These are phyloP conservation scores for Psilocybe subaeruginosa DNA, from an alignment of 768 basidiomycete species.

Conservation along the genomic window DNA sequence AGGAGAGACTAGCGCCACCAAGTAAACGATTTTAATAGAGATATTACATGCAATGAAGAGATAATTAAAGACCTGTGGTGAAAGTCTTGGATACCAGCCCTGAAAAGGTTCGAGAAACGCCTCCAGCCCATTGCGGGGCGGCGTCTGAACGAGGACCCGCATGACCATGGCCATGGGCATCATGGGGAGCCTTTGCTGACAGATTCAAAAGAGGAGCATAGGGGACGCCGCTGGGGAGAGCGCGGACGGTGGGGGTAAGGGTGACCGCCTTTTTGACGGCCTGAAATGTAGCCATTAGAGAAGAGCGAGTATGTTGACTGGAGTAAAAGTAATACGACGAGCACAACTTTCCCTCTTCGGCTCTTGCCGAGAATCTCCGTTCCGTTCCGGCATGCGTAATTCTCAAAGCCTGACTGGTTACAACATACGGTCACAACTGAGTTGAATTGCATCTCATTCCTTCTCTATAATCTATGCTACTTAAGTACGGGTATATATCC, in stretches of 20 bases:
- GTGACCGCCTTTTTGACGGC: conserved; percentile 83
- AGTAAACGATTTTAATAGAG: conserved; percentile 9
- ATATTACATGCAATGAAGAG: neutral
- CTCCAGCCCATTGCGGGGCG: conserved; percentile 66
- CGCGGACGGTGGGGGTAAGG: conserved; percentile 79
- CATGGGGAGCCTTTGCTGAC: conserved; percentile 64
- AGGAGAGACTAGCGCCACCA: conserved; percentile 45
- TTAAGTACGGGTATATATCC: conserved; percentile 1
- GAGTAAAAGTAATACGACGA: conserved; percentile 27
- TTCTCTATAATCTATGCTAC: neutral
- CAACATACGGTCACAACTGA: neutral
- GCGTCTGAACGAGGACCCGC: conserved; percentile 62
- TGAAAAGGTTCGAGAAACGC: conserved; percentile 49
- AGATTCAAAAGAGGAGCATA: conserved; percentile 76
- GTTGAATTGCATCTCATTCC: neutral
- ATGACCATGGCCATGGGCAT: conserved; percentile 63
- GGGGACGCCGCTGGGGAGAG: conserved; percentile 81
- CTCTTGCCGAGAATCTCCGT: conserved; percentile 46
- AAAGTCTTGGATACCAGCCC: conserved; percentile 70
- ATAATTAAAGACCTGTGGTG: conserved; percentile 53
- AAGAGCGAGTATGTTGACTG: conserved; percentile 24
- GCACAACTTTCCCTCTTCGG: conserved; percentile 27
- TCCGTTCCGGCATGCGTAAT: conserved; percentile 33
- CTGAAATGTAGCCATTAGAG: conserved; percentile 68
- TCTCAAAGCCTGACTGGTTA: neutral